Base-by-base conservation (phyloP, 352 stramenopile genomes). In the Globisporangium emineosum region DNA sequence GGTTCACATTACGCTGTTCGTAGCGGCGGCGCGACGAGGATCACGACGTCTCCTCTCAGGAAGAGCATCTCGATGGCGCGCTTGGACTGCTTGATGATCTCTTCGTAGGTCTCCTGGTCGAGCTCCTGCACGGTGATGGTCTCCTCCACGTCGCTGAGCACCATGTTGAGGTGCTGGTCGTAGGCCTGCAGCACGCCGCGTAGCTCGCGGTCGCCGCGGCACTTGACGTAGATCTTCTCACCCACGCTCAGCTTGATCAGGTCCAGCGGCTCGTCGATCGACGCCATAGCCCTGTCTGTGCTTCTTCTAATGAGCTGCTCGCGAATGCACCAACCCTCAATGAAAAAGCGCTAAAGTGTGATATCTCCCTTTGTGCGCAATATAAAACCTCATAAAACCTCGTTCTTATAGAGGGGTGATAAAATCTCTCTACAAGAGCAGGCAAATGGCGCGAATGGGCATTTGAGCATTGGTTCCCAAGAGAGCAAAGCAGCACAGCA, bases 161-260 rank as follows among this genome's bases (percentile, higher is more conserved):
- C 96, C 90, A 99, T 97, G 78, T 99, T 99, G 35, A 99, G 79
- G 78, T 99, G 97, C 75, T 99, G 96, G 77, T 99, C 97, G 74
- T 98, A 99, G 1, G 96, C 97, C 79, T 99, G 97, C 51, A 99
- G 81, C 76, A 97, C 96, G 33, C 98, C 98, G 47, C 97, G 86
- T 35, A 99, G 86, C 82, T 99, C 97, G 33, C 97, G 81, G 56
- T 99, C 95, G 29, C 97, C 97, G 50, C 97, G 90, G 82, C 97
- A 99, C 84, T 99, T 99, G 66, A 99, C 96, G 74, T 99, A 98
- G 64, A 99, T 97, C 66, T 97, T 92, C 83, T 99, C 98, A 67
- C 98, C 96, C 66, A 99, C 94, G 51, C 94, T 99, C 68, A 99
- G 84, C 74, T 97, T 96, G 75, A 99, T 98, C 59, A 99, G 78